Evolutionary conservation across 306 rosid genomes (phyloP).

Genomic region (Crotalaria pallida): DNA sequence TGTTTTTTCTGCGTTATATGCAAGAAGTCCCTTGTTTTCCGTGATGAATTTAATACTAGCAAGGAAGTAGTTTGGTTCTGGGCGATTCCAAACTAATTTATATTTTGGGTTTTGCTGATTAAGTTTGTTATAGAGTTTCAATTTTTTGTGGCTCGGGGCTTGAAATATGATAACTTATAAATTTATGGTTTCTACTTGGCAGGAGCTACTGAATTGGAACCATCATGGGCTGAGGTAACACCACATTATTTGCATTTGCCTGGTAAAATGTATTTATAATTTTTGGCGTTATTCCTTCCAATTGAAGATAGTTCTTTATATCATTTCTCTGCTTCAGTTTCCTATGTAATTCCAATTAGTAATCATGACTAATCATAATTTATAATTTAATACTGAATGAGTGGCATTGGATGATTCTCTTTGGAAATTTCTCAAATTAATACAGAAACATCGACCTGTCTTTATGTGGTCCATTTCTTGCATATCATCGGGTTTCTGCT

Average conservation of each 20-base stretch:
- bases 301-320: background rate
- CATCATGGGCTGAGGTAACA: slow-evolving; percentile 89
- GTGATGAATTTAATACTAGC: background rate
- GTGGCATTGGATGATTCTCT: background rate
- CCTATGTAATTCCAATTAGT: background rate
- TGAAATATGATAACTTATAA: slow-evolving; percentile 17
- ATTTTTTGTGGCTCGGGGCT: background rate
- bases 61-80: background rate
- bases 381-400: background rate
- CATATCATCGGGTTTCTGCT: background rate
- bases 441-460: background rate
- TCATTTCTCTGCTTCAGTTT: background rate
- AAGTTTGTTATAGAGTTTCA: background rate
- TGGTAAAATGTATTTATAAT: background rate
- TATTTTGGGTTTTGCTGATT: background rate
- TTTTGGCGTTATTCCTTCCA: background rate
- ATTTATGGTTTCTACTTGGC: slow-evolving; percentile 25
- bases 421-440: background rate
- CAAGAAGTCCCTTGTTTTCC: background rate
- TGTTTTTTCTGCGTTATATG: background rate
- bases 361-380: background rate
- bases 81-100: background rate
- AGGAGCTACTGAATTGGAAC: slow-evolving; percentile 87
- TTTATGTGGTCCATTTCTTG: background rate
- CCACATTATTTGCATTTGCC: background rate